Base-by-base conservation (phyloP, 768 basidiomycete genomes). In the Leccinum ochraceum region DNA sequence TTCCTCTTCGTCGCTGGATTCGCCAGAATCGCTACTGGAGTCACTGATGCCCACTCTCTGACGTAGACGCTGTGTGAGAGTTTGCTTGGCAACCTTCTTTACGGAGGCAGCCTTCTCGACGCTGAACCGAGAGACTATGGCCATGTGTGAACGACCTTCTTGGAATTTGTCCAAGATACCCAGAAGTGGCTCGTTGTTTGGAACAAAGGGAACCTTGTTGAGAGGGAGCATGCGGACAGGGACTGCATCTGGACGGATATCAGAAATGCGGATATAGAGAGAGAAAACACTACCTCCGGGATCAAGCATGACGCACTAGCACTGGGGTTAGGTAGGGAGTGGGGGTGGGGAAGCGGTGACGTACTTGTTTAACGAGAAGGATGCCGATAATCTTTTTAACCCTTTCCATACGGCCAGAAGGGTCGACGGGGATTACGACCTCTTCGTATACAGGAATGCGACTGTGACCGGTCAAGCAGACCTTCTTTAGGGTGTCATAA, bases 111-210 rank as follows among this genome's bases (percentile, higher is more conserved):
- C 89, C 73, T 86, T 88, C 60, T 88, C 85, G 13, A 81, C 81
- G 56, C 86, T 89, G 65, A 90, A 85, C 50, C 91, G 85, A 62
- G 86, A 87, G 56, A 95, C 92, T 65, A 95, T 90, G 22, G 94
- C 94, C 85, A 96, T 95, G 71, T 96, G 94, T 46, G 89, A 92
- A 32, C 92, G 82, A 4, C 92, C 94, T 69, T 94, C 92, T 72
- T 95, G 93, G 73, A 95, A 95, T 61, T 81, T 88, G 72, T 95
- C 93, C 34, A 95, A 80, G 62, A 94, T 91, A 26, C 89, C 86
- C 14, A 95, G 81, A 1, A 96, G 78, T 24, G 93, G 83, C 73
- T 94, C 91, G 66, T 95, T 93, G 49, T 87, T 88, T 2, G 93
- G 90, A 3, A 95, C 90, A 56, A 89, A 90, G 0, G 88, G 90